Evolutionary conservation across 139 green algal genomes (phyloP).

Genomic region (Micractinium conductrix): DNA sequence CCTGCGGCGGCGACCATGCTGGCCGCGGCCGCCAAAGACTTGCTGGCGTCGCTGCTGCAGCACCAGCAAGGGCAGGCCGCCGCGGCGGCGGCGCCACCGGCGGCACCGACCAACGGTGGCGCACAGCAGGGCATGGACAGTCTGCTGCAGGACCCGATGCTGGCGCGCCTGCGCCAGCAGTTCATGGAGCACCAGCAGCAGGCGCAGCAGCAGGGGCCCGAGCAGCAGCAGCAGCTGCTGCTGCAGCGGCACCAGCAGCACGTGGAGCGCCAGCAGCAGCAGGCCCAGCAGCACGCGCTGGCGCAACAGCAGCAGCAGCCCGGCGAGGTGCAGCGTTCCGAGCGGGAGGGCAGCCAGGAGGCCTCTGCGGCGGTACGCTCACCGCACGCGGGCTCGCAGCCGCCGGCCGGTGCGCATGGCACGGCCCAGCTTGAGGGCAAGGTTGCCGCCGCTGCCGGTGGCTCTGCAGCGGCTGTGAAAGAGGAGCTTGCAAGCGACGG

Average conservation of each 20-base stretch:
- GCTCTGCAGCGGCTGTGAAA: too few species aligned
- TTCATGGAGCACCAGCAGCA: neutral
- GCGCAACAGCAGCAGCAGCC: neutral
- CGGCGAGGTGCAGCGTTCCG: too few species aligned
- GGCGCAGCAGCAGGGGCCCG: neutral
- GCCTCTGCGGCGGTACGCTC: too few species aligned
- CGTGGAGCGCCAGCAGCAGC: neutral
- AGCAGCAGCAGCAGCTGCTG: neutral
- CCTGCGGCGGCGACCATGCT: neutral
- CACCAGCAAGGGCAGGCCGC: neutral
- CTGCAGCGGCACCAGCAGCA: neutral
- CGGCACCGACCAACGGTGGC: neutral
- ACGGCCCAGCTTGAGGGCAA: too few species aligned
- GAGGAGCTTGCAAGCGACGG: too few species aligned
- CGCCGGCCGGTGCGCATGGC: too few species aligned
- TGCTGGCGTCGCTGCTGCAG: neutral
- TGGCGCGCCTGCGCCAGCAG: conserved; percentile 21
- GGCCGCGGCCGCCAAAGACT: neutral
- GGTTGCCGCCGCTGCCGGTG: too few species aligned
- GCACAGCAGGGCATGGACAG: neutral
- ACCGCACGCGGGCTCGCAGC: too few species aligned
- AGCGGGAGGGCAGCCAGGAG: too few species aligned
- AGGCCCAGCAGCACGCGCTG: neutral
- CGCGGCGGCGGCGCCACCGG: neutral
- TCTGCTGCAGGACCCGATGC: conserved; percentile 5